phyloP scores from a whole-genome alignment of 2,329 filamentous ascomycete genomes.

The Diaporthe citrichinensis region DNA sequence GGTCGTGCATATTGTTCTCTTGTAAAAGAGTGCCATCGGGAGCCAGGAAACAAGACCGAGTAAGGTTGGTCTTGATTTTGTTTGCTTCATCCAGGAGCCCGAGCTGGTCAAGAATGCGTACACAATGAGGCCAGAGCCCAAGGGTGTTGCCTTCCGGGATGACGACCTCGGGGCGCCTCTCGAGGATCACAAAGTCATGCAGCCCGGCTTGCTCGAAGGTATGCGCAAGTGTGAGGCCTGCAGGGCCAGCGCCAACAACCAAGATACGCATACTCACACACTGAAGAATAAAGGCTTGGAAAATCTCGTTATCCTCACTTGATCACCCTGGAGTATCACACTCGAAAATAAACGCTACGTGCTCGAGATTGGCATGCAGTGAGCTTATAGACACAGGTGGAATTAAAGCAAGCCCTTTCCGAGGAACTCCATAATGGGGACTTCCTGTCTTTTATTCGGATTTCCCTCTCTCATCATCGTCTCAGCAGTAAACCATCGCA shows the following conservation, averaged over 20 bases:
- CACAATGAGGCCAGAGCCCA: conserved; percentile 10
- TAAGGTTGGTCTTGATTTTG: conserved; percentile 22
- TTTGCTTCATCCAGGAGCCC: conserved; percentile 4
- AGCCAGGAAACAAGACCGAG: conserved; percentile 9
- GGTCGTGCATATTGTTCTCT: conserved; percentile 13
- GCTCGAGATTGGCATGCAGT: neutral
- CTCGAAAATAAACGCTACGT: too few species aligned
- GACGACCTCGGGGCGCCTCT: conserved; percentile 9
- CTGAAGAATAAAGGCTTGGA: neutral
- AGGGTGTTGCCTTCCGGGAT: neutral
- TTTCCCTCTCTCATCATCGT: neutral
- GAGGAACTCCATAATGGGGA: neutral
- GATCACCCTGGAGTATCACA: neutral
- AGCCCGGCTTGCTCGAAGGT: conserved; percentile 21
- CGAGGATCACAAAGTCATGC: conserved; percentile 15
- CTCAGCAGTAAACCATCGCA: neutral
- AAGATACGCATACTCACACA: conserved; percentile 13
- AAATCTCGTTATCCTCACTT: neutral
- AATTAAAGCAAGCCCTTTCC: neutral
- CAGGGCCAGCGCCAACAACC: conserved; percentile 13
- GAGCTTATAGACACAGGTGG: neutral
- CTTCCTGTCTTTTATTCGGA: neutral
- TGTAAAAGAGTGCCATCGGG: conserved; percentile 4
- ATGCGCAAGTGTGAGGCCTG: conserved; percentile 10
- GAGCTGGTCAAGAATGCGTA: conserved; percentile 22